Evolutionary conservation across 1,284 basidiomycete genomes (phyloP), one percentile per base, ranked within the genome.

Genomic region (Microbotryomycetes sp.): DNA sequence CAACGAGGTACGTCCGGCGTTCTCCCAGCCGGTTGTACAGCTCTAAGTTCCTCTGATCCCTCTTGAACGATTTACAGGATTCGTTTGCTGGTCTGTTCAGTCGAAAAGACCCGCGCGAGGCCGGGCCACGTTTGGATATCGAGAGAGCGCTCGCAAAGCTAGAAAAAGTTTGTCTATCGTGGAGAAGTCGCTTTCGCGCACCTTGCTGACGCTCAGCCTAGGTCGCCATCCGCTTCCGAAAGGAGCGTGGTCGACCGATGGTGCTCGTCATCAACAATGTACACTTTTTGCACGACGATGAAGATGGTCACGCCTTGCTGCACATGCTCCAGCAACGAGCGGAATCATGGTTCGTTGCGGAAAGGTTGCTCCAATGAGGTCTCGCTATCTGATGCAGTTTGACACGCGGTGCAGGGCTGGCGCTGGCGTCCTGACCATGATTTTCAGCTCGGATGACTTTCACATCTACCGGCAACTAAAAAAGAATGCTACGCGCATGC

Each of bases 61-160:
- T 28, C 26, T 24, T 9, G n/a, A 5, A 7, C 29, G 11, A 27
- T n/a, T 18, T 30, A 2, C 13, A 55, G 52, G 67, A 71, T 54
- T 65, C 60, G 4, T 67, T 66, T 30, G 69, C 67, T 11, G 70
- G 70, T 3, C 68, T 79, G 11, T 92, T 92, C 75, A 87, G 89
- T 66, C 77, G 89, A 52, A 79, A 85, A 41, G 89, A 93, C 76
- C 89, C 89, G 18, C 78, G 87, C 66, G 88, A 91, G 78, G 89
- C 85, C 64, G 89, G 89, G 0, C 83, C 90, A 9, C 82, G 84
- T 11, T 78, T 91, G 31, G 89, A 91, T 72, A 85, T 91, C 11
- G 89, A 91, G 75, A 79, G 90, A 75, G 86, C 86, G 0, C 73
- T 90, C 76, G 88, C 86, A 73, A 92, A 91, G 72, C 79, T 89